These are phyloP conservation scores for Allium cepa DNA, from an alignment of 106 monocot genomes.

Conservation along the genomic window DNA sequence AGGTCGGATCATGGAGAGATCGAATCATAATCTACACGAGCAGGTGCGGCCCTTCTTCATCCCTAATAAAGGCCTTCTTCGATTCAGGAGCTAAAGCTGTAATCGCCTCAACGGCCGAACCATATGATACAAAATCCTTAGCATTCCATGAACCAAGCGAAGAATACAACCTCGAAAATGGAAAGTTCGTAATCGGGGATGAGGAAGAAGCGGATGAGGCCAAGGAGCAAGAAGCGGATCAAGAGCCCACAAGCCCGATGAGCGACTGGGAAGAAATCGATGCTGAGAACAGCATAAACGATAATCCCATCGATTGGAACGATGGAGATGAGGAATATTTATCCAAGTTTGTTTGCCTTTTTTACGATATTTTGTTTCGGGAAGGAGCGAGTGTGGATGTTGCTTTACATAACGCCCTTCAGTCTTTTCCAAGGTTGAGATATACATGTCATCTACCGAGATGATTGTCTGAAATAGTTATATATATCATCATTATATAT, in stretches of 20 bases:
- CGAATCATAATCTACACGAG: constrained; percentile 84
- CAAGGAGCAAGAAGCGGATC: constrained; percentile 33
- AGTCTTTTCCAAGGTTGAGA: constrained; percentile 60
- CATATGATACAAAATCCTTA: constrained; percentile 34
- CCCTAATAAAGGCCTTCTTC: constrained; percentile 74
- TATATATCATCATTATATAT: too few relatives aligned
- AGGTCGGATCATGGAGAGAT: constrained; percentile 95
- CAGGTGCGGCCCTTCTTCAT: constrained; percentile 51
- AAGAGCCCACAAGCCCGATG: constrained; percentile 39
- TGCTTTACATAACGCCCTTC: constrained; percentile 64
- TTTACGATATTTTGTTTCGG: constrained; percentile 73
- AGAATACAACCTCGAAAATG: constrained; percentile 35
- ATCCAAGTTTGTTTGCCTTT: constrained; percentile 46
- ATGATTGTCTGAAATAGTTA: background rate
- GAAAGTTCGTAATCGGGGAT: constrained; percentile 86
- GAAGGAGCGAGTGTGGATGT: constrained; percentile 65
- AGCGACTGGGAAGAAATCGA: constrained; percentile 98
- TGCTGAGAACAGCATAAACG: constrained; percentile 24
- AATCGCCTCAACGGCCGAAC: constrained; percentile 56
- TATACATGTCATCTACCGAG: constrained; percentile 82
- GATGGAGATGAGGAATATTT: constrained; percentile 67
- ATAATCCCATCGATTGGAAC: constrained; percentile 16
- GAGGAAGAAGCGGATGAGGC: constrained; percentile 28
- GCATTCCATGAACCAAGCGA: constrained; percentile 21
- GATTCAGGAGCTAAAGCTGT: constrained; percentile 95